These are phyloP conservation scores for Rhynchospora pubera DNA, from an alignment of 176 grass and related monocot genomes.

Conservation along the genomic window DNA sequence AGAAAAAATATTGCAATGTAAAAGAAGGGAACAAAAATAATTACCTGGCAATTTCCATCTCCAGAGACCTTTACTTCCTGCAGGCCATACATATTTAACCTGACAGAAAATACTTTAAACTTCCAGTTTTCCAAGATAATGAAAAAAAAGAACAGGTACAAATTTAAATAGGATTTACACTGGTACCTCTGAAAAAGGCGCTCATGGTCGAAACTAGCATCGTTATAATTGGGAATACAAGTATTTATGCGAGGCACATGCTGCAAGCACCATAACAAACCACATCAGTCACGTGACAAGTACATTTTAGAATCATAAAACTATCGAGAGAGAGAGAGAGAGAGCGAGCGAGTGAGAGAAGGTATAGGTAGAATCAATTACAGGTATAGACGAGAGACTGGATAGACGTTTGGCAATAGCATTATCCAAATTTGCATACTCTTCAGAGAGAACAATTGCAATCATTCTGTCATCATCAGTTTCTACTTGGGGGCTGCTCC, in stretches of 20 bases:
- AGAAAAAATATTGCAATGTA: constrained; percentile 5
- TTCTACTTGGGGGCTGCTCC: constrained; percentile 49
- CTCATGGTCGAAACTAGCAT: constrained; percentile 82
- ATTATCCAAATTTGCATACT: constrained; percentile 87
- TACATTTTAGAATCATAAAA: not conserved
- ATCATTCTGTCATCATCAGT: constrained; percentile 89
- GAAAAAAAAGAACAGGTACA: constrained; percentile 11
- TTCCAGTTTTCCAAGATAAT: constrained; percentile 14
- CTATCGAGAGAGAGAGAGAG: not conserved
- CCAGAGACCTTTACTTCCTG: constrained; percentile 85
- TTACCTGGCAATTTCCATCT: constrained; percentile 97
- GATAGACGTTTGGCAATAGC: constrained; percentile 82
- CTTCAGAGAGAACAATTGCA: constrained; percentile 91
- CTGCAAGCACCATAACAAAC: constrained; percentile 30
- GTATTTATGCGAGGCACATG: constrained; percentile 89
- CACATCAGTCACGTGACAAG: not conserved
- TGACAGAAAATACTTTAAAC: constrained; percentile 31
- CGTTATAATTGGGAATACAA: constrained; percentile 66
- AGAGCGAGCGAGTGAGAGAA: constrained; percentile 3
- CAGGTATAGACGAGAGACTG: constrained; percentile 78
- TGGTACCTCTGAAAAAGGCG: constrained; percentile 85
- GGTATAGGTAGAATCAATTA: constrained; percentile 29
- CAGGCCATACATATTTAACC: constrained; percentile 81
- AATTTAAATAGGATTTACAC: constrained; percentile 12
- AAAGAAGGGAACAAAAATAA: not conserved